Conservation (phyloP, 2,329 filamentous ascomycete species). For the Arthrobotrys sinensis region DNA sequence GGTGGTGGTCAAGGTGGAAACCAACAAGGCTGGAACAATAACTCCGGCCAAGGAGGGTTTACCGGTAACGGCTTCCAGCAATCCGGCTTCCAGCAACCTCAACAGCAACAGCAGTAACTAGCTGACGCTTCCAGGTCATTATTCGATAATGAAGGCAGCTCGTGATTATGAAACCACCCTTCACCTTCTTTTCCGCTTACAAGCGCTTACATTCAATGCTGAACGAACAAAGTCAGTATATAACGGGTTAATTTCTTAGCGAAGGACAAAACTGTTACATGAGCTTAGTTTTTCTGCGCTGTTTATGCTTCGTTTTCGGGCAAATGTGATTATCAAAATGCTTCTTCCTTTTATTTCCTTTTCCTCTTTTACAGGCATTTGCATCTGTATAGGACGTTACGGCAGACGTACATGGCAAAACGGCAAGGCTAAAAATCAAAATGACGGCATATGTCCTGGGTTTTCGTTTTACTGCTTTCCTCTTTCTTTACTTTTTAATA, state of each 20-base stretch:
- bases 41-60: slow-evolving; percentile 55
- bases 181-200: slow-evolving; percentile 39
- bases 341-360: slow-evolving; percentile 38
- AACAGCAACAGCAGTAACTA: slow-evolving; percentile 55
- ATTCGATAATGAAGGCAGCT: slow-evolving; percentile 31
- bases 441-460: slow-evolving; percentile 55
- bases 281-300: slow-evolving; percentile 55
- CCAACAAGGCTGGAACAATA: slow-evolving; percentile 56
- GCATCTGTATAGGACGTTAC: slow-evolving; percentile 61
- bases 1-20: slow-evolving; percentile 38
- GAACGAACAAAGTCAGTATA: slow-evolving; percentile 57
- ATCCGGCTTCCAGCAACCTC: slow-evolving; percentile 56
- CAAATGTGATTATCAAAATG: slow-evolving; percentile 57
- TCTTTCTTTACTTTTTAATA: slow-evolving; percentile 51
- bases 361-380: slow-evolving; percentile 53
- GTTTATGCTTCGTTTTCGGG: slow-evolving; percentile 42
- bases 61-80: slow-evolving; percentile 58
- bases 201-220: slow-evolving; percentile 41
- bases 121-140: background rate
- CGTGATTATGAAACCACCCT: slow-evolving; percentile 39
- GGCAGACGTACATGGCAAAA: slow-evolving; percentile 47
- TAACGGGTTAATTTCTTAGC: slow-evolving; percentile 57
- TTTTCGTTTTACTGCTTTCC: slow-evolving; percentile 27
- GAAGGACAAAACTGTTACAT: slow-evolving; percentile 60
- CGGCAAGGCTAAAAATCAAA: slow-evolving; percentile 54